Conservation (phyloP, 2,329 filamentous ascomycete genomes). For the Beauveria sp. region DNA sequence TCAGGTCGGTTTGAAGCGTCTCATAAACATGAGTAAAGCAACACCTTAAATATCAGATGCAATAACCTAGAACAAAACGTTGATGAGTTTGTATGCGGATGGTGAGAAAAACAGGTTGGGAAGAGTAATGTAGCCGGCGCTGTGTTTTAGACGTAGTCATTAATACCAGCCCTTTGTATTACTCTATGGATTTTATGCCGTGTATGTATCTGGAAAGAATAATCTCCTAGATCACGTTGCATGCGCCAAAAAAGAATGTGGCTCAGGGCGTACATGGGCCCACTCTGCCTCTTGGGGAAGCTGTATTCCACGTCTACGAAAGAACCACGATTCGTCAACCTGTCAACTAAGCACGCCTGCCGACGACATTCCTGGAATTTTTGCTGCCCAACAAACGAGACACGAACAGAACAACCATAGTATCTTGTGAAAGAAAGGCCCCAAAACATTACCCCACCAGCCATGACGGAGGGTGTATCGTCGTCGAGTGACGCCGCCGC, state of each 20-base stretch:
- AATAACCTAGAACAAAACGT: not conserved
- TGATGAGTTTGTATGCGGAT: slow-evolving; percentile 19
- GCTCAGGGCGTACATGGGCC: not conserved
- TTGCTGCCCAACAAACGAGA: not conserved
- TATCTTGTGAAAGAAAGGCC: not conserved
- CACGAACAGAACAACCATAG: not conserved
- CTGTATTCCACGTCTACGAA: not conserved
- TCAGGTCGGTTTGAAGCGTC: slow-evolving; percentile 66
- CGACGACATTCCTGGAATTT: not conserved
- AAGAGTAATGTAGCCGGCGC: slow-evolving; percentile 10
- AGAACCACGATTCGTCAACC: not conserved
- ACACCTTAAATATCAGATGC: slow-evolving; percentile 44
- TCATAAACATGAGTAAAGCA: slow-evolving; percentile 73
- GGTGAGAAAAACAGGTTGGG: slow-evolving; percentile 19
- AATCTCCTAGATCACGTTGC: not conserved
- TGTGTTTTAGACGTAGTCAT: slow-evolving; percentile 17
- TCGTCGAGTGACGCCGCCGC: slow-evolving; percentile 38
- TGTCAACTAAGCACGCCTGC: not conserved
- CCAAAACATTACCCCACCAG: not conserved
- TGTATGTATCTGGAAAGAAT: not conserved
- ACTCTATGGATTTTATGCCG: not conserved
- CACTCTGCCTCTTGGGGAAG: not conserved
- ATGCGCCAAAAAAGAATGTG: not conserved
- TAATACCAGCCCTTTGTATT: slow-evolving; percentile 10
- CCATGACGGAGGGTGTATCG: slow-evolving; percentile 33